phyloP scores from a whole-genome alignment of 352 stramenopile species.

The Aphanomyces cochlioides region DNA sequence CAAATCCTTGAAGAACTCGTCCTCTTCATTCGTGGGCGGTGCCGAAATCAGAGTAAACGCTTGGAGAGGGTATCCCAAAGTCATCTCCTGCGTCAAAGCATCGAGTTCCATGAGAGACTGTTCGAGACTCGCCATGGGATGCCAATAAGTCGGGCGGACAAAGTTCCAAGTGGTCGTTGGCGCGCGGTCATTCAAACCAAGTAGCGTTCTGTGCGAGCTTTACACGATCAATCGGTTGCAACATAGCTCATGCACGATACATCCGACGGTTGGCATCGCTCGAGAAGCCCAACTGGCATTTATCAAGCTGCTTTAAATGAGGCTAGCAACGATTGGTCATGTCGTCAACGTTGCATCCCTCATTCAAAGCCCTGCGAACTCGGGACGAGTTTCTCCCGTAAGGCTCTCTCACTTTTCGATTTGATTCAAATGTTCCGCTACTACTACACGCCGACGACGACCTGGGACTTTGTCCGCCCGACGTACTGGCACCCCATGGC shows the following conservation, averaged over 20 bases:
- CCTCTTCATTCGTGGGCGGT: constrained; percentile 34
- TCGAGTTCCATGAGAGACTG: constrained; percentile 81
- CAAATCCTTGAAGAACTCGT: constrained; percentile 82
- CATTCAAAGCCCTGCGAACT: too few relatives aligned
- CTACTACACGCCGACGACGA: constrained; percentile 43
- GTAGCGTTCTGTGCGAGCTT: background rate
- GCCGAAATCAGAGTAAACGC: constrained; percentile 45
- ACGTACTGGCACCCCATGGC: constrained; percentile 76
- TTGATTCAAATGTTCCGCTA: background rate
- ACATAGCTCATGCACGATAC: background rate
- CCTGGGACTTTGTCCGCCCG: constrained; percentile 75
- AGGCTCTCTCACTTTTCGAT: too few relatives aligned
- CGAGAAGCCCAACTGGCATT: too few relatives aligned
- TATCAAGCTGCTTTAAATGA: too few relatives aligned
- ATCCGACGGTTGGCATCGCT: background rate
- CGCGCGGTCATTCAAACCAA: background rate
- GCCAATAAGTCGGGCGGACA: constrained; percentile 65
- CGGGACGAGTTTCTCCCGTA: too few relatives aligned
- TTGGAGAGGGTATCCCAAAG: too few relatives aligned
- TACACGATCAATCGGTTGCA: background rate
- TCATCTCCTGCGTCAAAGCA: constrained; percentile 49
- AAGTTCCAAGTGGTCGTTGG: constrained; percentile 47
- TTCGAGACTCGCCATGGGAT: constrained; percentile 76
- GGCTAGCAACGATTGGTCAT: too few relatives aligned
- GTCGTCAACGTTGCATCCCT: too few relatives aligned